Evolutionary conservation across 352 stramenopile species (phyloP), one percentile per base, ranked within the genome.

Genomic region (Thalassiosira mediterranea): DNA sequence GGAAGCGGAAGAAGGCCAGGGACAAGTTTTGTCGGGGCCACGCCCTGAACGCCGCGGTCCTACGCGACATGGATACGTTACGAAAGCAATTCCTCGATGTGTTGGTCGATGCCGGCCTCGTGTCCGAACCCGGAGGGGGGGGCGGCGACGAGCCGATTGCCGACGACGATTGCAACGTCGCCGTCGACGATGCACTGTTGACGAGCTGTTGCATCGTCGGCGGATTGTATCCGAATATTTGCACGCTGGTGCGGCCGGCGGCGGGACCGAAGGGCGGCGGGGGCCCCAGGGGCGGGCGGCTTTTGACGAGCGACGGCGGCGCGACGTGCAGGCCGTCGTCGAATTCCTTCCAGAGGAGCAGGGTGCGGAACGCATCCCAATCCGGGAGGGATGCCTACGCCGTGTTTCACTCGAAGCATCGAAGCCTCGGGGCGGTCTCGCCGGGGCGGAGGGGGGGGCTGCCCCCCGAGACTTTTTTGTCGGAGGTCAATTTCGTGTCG

Each of bases 141-240:
- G 15, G 11, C 10, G 23, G 38, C 25, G 40, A n/a, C n/a, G 54
- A 28, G 15, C 23, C 46, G 10, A n/a, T n/a, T n/a, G 58, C 57
- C 44, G 28, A 26, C 32, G 47, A 72, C 28, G 37, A 65, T 60
- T 75, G 48, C 42, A 76, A 86, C 66, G 25, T 79, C 38, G 49
- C 62, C 29, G 76, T 53, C n/a, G 59, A 87, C 19, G 80, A 90
- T 77, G 83, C 80, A 13, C 34, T 90, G 11, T 44, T 90, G 19
- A 88, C 80, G 10, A 86, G 70, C 37, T 90, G 79, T 46, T 89
- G 79, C 38, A 49, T 91, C 49, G 83, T 87, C 7, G 74, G 73
- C 42, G 86, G 86, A 3, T 52, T 91, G 3, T 90, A 91, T 65
- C 86, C 86, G 21, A 91, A 91, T 65, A 62, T 91, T 37, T 72